Base-by-base conservation (phyloP, 768 basidiomycete species). In the Termitomyces sp. region DNA sequence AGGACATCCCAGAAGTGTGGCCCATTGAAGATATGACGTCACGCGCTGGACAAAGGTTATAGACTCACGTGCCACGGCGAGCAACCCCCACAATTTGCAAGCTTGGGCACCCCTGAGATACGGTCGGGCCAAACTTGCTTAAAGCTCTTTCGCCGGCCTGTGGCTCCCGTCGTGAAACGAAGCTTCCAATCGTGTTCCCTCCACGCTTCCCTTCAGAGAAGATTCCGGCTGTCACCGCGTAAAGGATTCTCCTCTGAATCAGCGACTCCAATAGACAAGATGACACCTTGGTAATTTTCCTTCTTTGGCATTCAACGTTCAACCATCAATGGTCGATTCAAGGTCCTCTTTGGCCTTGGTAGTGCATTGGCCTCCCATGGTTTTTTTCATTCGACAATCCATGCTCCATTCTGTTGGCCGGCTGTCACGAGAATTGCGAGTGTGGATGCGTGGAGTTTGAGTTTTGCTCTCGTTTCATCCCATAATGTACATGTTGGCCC, bases 1-100 rank as follows among this genome's bases (percentile, higher is more conserved):
- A 13, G 32, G 13, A 11, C n/a, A 35, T 35, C 20, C 2, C 32
- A 46, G 59, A 49, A 20, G 33, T 43, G 54, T 35, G 56, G 52
- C 52, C 26, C 26, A 14, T 13, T 26, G 47, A 53, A 50, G 10
- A 30, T 36, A 57, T 66, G 65, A 66, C 63, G 60, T 66, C 65
- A 66, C 65, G 63, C 65, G 63, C 48, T 40, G 11, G 5, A 50
- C 47, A 38, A 41, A 10, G 36, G 50, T 32, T 26, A 28, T 10
- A 2, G 16, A 20, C 26, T 41, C 51, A 62, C 57, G 54, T 59
- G 57, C 32, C 28, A n/a, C 33, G 7, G 7, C 3, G 10, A 24
- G n/a, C 49, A 35, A 43, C 52, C 36, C 16, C 16, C 16, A 38
- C 36, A 5, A 47, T 10, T 20, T 20, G n/a, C 40, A 40, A 40